phyloP scores from a whole-genome alignment of 331 rosid species.

The Quercus tomentella region DNA sequence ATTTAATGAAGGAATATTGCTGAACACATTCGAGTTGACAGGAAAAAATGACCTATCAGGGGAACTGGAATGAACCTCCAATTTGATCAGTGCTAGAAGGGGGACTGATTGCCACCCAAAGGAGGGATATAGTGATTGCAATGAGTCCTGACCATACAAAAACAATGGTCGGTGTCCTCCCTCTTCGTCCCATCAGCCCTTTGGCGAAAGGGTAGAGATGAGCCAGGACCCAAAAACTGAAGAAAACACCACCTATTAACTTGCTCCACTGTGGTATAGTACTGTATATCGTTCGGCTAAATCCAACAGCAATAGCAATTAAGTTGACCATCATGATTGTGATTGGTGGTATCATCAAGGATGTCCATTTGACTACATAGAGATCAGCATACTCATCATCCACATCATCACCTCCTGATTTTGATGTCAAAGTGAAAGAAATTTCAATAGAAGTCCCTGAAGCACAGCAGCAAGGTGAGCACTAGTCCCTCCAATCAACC shows the following conservation, averaged over 20 bases:
- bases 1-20: slow-evolving; percentile 29
- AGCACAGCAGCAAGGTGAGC: slow-evolving; percentile 56
- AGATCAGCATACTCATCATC: slow-evolving; percentile 51
- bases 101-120: slow-evolving; percentile 50
- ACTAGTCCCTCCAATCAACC: slow-evolving; percentile 58
- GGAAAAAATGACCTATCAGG: slow-evolving; percentile 34
- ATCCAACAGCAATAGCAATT: slow-evolving; percentile 47
- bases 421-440: slow-evolving; percentile 52
- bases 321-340: slow-evolving; percentile 52
- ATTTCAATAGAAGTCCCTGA: slow-evolving; percentile 53
- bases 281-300: slow-evolving; percentile 50
- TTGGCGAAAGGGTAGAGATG: slow-evolving; percentile 47
- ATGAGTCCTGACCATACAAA: slow-evolving; percentile 55
- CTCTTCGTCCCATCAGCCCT: slow-evolving; percentile 51
- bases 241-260: slow-evolving; percentile 46
- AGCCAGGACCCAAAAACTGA: slow-evolving; percentile 54
- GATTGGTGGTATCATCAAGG: slow-evolving; percentile 50
- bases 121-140: slow-evolving; percentile 48
- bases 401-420: slow-evolving; percentile 45
- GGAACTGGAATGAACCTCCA: slow-evolving; percentile 60
- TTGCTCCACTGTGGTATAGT: slow-evolving; percentile 51
- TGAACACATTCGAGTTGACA: slow-evolving; percentile 8
- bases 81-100: slow-evolving; percentile 38
- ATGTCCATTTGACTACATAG: slow-evolving; percentile 46
- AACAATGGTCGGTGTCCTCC: slow-evolving; percentile 47